These are phyloP conservation scores for Cymodocea nodosa DNA, from an alignment of 116 monocot genomes.

Conservation along the genomic window DNA sequence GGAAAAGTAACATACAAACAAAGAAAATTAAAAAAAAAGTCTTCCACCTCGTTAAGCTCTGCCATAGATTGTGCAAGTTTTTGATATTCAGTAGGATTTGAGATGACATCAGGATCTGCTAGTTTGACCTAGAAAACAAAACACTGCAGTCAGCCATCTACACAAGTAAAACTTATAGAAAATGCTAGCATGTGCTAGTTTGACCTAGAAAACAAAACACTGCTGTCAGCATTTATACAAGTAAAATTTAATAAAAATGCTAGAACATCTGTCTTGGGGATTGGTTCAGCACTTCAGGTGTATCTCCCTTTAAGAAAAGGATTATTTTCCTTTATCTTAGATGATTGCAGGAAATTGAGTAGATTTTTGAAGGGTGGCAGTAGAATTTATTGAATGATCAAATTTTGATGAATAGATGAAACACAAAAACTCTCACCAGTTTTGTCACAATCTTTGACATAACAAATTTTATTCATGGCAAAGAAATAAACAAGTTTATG, in stretches of 20 bases:
- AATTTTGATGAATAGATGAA: background rate
- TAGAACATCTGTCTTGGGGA: background rate
- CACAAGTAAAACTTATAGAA: background rate
- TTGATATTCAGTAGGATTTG: slow-evolving; percentile 91
- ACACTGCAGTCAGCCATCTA: background rate
- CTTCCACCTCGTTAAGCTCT: slow-evolving; percentile 78
- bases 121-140: slow-evolving; percentile 18
- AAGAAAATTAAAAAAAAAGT: background rate
- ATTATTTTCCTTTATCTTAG: background rate
- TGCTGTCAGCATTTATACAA: background rate
- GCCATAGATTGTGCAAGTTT: slow-evolving; percentile 87
- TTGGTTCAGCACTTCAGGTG: too few species aligned
- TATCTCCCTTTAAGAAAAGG: too few species aligned
- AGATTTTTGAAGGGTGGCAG: too few species aligned
- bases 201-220: slow-evolving; percentile 1
- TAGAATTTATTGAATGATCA: background rate
- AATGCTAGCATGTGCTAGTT: slow-evolving; percentile 67
- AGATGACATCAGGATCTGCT: slow-evolving; percentile 93
- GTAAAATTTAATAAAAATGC: background rate
- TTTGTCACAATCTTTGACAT: too few species aligned
- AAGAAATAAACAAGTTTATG: too few species aligned
- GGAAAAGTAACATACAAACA: background rate
- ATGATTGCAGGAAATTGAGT: background rate
- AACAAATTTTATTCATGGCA: too few species aligned
- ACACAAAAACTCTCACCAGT: background rate